Percentiles rank a stretch among this genome's conserved stretches.
phyloP scores from a whole-genome alignment of 2,329 filamentous ascomycete genomes.

The Metarhizium album region DNA sequence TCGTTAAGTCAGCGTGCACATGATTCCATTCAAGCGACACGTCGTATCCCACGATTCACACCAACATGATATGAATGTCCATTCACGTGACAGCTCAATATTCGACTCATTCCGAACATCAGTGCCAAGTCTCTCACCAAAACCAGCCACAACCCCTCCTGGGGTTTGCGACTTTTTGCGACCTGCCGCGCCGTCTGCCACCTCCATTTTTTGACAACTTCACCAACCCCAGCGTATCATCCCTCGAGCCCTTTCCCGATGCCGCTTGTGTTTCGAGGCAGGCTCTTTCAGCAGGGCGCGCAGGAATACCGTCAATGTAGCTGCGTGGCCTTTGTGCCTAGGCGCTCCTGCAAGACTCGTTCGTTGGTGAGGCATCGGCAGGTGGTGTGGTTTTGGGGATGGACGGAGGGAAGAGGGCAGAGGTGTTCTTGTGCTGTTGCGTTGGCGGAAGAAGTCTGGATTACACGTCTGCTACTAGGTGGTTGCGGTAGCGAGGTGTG shows the following conservation, averaged over 20 bases:
- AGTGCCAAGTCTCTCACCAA: slow-evolving; percentile 9
- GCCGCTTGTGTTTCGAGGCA: slow-evolving; percentile 6
- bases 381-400: too few species aligned
- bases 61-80: not conserved
- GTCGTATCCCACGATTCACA: not conserved
- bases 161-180: too few species aligned
- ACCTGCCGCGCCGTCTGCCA: slow-evolving; percentile 8
- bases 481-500: too few species aligned
- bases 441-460: too few species aligned
- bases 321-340: too few species aligned
- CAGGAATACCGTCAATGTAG: too few species aligned
- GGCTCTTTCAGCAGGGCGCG: not conserved
- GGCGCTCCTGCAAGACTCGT: too few species aligned
- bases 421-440: too few species aligned
- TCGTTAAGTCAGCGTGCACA: not conserved
- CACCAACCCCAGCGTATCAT: slow-evolving; percentile 15
- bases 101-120: not conserved
- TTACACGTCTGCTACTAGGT: too few species aligned
- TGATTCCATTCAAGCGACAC: not conserved
- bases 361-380: too few species aligned
- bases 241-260: slow-evolving; percentile 12
- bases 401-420: too few species aligned
- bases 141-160: not conserved
- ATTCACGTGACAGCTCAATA: not conserved
- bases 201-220: slow-evolving; percentile 16